phyloP scores from a whole-genome alignment of 2,329 filamentous ascomycete genomes.

The Penicillium brevicompactum region DNA sequence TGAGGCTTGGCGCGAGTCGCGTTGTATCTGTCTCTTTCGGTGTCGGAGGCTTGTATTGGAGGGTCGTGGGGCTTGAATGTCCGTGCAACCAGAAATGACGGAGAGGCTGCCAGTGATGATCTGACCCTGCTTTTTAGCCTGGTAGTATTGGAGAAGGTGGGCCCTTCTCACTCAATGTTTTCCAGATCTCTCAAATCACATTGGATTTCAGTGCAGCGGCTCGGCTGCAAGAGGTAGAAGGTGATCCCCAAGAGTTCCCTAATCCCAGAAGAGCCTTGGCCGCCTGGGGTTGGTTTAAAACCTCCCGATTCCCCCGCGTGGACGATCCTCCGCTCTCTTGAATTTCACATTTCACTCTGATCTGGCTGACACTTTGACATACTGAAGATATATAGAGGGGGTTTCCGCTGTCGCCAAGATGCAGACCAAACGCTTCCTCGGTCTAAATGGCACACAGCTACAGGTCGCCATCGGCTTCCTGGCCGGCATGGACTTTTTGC shows the following conservation, averaged over 20 bases:
- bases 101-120: neutral
- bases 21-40: neutral
- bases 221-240: conserved; percentile 9
- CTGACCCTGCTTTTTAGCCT: neutral
- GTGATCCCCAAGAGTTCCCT: conserved; percentile 9
- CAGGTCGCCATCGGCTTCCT: conserved; percentile 48
- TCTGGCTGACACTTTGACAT: neutral
- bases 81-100: neutral
- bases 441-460: conserved; percentile 44
- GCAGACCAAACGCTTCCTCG: conserved; percentile 36
- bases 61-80: neutral
- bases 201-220: neutral
- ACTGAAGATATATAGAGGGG: neutral
- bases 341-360: neutral
- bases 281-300: conserved; percentile 18
- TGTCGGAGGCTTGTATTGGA: neutral
- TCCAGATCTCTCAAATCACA: neutral
- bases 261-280: conserved; percentile 6
- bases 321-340: neutral
- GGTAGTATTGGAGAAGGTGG: neutral
- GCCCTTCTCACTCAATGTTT: neutral
- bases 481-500: conserved; percentile 46
- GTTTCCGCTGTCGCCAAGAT: conserved; percentile 15
- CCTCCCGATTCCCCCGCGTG: conserved; percentile 10
- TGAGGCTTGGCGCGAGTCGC: neutral